Conservation (phyloP, 2,329 filamentous ascomycete species). For the Beauveria australis region DNA sequence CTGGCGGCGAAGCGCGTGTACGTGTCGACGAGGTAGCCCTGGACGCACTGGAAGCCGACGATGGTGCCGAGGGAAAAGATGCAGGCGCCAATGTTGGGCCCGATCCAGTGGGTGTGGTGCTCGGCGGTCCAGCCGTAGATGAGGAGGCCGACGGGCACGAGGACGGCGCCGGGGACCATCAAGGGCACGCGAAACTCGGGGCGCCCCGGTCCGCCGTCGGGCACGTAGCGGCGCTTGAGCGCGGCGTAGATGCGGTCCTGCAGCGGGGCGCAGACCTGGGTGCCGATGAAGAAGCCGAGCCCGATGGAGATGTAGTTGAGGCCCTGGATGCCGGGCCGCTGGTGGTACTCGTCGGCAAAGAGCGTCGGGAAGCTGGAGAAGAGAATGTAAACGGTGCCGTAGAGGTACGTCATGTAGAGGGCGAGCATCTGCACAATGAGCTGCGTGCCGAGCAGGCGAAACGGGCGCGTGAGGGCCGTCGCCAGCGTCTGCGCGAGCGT, state of each 20-base stretch:
- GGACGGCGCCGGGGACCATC: conserved; percentile 31
- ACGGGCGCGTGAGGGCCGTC: conserved; percentile 56
- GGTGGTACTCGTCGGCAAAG: conserved; percentile 50
- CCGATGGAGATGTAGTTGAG: conserved; percentile 24
- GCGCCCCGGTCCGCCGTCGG: conserved; percentile 25
- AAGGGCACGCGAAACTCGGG: conserved; percentile 37
- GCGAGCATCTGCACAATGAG: conserved; percentile 61
- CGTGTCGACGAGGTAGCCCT: conserved; percentile 38
- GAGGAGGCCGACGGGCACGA: conserved; percentile 35
- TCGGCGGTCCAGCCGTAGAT: conserved; percentile 39
- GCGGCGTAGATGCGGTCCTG: conserved; percentile 38
- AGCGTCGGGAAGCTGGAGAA: conserved; percentile 42
- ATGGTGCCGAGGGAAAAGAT: conserved; percentile 32
- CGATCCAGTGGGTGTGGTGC: conserved; percentile 35
- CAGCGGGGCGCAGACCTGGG: conserved; percentile 32
- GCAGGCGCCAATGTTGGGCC: conserved; percentile 34
- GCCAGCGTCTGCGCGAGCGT: conserved; percentile 40
- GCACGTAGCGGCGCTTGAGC: conserved; percentile 31
- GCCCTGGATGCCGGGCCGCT: conserved; percentile 41
- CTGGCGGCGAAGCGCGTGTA: conserved; percentile 39
- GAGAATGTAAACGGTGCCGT: conserved; percentile 51
- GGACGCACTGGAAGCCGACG: conserved; percentile 35
- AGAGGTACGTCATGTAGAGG: conserved; percentile 57
- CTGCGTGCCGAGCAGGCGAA: conserved; percentile 50
- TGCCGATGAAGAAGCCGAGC: conserved; percentile 21